phyloP scores from a whole-genome alignment of 192 early-diverging fungal genomes.

The Coemansia guatemalensis region DNA sequence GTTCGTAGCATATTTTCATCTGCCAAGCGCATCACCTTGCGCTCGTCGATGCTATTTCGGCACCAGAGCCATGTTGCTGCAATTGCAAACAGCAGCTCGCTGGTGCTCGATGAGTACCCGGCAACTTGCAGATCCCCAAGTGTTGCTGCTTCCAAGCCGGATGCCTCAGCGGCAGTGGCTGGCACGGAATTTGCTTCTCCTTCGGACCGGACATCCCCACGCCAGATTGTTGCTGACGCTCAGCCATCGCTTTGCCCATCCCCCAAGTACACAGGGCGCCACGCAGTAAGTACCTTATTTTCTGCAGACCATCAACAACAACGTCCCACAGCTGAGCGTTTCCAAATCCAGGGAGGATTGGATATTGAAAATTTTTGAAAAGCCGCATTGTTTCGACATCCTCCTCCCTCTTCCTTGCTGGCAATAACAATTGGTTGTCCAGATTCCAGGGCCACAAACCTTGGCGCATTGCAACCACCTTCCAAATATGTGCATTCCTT shows the following conservation, averaged over 20 bases:
- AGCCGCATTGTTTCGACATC: neutral
- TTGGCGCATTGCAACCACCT: neutral
- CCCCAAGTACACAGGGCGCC: slow-evolving; percentile 12
- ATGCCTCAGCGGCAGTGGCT: neutral
- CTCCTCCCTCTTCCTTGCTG: neutral
- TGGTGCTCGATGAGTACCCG: slow-evolving; percentile 5
- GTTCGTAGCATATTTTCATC: slow-evolving; percentile 41
- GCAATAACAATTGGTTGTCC: neutral
- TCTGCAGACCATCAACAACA: neutral
- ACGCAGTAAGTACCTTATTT: slow-evolving; percentile 28
- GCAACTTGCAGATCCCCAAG: neutral
- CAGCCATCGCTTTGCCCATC: slow-evolving; percentile 6
- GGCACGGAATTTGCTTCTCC: neutral
- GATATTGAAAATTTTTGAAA: neutral
- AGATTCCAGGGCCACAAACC: neutral
- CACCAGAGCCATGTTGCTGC: slow-evolving; percentile 15
- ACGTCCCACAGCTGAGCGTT: neutral
- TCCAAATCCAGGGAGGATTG: slow-evolving; percentile 1
- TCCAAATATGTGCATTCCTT: neutral
- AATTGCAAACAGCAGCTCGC: slow-evolving; percentile 9
- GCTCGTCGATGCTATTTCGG: slow-evolving; percentile 32
- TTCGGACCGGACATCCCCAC: neutral
- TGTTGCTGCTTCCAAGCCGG: neutral
- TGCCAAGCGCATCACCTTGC: slow-evolving; percentile 39
- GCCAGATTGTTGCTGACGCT: neutral